Conservation (phyloP, 306 rosid species). For the Trifolium subterraneum region DNA sequence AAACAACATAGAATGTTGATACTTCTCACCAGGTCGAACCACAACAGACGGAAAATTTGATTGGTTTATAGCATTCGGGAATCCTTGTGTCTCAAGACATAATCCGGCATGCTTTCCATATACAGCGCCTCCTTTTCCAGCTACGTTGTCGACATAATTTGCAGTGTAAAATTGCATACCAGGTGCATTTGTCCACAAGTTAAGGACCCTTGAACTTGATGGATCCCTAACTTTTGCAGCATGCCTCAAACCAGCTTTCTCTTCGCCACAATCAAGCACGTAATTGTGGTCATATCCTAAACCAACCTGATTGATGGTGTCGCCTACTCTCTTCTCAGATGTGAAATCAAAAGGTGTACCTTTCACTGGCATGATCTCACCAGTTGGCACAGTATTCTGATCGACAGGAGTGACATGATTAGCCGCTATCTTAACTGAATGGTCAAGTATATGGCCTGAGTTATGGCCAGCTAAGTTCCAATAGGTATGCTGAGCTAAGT, state of each 20-base stretch:
- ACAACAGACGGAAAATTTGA: slow-evolving; percentile 79
- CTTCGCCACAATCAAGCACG: slow-evolving; percentile 79
- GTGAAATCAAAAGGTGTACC: slow-evolving; percentile 89
- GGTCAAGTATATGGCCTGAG: slow-evolving; percentile 75
- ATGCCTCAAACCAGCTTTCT: slow-evolving; percentile 67
- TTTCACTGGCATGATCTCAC: slow-evolving; percentile 76
- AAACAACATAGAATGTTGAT: slow-evolving; percentile 79
- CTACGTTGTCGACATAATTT: slow-evolving; percentile 71
- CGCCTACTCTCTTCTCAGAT: slow-evolving; percentile 68
- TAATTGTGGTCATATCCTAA: slow-evolving; percentile 89
- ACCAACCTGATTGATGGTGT: slow-evolving; percentile 71
- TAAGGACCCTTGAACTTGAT: slow-evolving; percentile 78
- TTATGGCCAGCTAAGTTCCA: slow-evolving; percentile 94
- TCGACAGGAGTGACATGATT: slow-evolving; percentile 80
- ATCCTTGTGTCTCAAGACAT: slow-evolving; percentile 95
- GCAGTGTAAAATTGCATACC: slow-evolving; percentile 97
- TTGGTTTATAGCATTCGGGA: slow-evolving; percentile 83
- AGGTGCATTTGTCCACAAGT: slow-evolving; percentile 82
- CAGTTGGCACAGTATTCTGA: slow-evolving; percentile 69
- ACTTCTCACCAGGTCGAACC: slow-evolving; percentile 80
- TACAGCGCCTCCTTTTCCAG: slow-evolving; percentile 74
- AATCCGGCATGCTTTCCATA: slow-evolving; percentile 86
- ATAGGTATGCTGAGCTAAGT: slow-evolving; percentile 90
- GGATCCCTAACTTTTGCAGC: slow-evolving; percentile 90
- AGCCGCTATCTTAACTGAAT: slow-evolving; percentile 72